phyloP scores from a whole-genome alignment of 2,329 filamentous ascomycete species.

The Pyrenochaeta sp. region DNA sequence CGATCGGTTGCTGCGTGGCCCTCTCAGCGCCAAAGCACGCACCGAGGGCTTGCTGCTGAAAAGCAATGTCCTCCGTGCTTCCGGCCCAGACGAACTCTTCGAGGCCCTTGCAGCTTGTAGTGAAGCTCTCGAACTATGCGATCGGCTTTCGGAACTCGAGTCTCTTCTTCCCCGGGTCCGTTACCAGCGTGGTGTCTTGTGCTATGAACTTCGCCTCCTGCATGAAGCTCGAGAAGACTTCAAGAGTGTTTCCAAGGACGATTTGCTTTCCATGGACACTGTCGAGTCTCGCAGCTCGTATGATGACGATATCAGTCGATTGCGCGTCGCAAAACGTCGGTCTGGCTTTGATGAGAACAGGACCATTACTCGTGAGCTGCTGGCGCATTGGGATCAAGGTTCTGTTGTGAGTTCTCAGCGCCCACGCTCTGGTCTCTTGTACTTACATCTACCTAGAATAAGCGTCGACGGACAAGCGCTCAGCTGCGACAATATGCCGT shows the following conservation, averaged over 20 bases:
- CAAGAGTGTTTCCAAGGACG: slow-evolving; percentile 13
- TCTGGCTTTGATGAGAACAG: slow-evolving; percentile 41
- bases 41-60: slow-evolving; percentile 41
- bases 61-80: slow-evolving; percentile 31
- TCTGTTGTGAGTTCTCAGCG: slow-evolving; percentile 19
- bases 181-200: slow-evolving; percentile 33
- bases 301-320: slow-evolving; percentile 27
- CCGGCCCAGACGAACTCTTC: slow-evolving; percentile 31
- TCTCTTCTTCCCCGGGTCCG: slow-evolving; percentile 32
- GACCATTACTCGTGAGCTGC: slow-evolving; percentile 21
- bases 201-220: slow-evolving; percentile 31
- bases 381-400: slow-evolving; percentile 23
- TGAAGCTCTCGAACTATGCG: slow-evolving; percentile 39
- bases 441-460: slow-evolving; percentile 20
- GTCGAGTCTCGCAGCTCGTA: slow-evolving; percentile 21
- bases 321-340: slow-evolving; percentile 21
- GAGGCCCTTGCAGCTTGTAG: slow-evolving; percentile 42
- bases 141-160: slow-evolving; percentile 27
- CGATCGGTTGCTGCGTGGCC: slow-evolving; percentile 33
- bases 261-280: slow-evolving; percentile 17
- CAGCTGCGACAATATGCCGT: slow-evolving; percentile 30
- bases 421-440: not conserved
- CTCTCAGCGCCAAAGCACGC: slow-evolving; percentile 32
- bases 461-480: slow-evolving; percentile 29
- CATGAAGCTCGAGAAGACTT: slow-evolving; percentile 32